phyloP scores from a whole-genome alignment of 108 stramenopile genomes.

The Mediolabrus comicus region DNA sequence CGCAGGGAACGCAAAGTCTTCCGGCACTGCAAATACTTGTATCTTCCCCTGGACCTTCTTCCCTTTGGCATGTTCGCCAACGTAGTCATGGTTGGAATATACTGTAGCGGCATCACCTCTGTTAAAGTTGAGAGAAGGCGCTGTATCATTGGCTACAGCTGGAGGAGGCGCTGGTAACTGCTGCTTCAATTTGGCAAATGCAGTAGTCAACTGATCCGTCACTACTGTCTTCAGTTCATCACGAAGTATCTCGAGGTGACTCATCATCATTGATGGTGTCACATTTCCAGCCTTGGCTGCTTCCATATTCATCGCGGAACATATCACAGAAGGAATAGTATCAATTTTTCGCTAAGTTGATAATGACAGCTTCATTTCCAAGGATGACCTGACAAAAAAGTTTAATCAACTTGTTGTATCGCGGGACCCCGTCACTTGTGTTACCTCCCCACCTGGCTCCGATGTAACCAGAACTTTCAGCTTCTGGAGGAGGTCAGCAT shows the following conservation, averaged over 20 bases:
- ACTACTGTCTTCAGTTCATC: background rate
- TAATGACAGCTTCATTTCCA: background rate
- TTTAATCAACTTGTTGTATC: background rate
- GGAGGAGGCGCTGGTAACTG: background rate
- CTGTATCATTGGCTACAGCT: background rate
- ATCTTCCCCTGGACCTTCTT: no score
- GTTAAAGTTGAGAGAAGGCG: background rate
- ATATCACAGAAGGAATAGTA: background rate
- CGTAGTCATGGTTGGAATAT: background rate
- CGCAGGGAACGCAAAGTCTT: background rate
- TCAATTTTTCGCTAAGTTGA: background rate
- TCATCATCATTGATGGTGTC: constrained; percentile 3
- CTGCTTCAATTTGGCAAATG: background rate
- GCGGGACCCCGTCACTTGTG: constrained; percentile 2
- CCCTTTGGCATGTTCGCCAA: background rate
- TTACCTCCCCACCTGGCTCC: constrained; percentile 7
- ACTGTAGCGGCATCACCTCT: background rate
- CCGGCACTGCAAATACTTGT: background rate
- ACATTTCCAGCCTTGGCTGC: constrained; percentile 9
- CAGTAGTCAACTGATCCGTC: background rate
- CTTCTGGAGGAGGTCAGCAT: background rate
- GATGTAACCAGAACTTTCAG: constrained; percentile 4
- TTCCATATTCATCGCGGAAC: background rate
- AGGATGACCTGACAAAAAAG: background rate
- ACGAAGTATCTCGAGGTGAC: background rate